Percentiles rank a stretch among this genome's conserved stretches.
Conservation (phyloP, 139 green algal species). For the Diplosphaera chodatii region DNA sequence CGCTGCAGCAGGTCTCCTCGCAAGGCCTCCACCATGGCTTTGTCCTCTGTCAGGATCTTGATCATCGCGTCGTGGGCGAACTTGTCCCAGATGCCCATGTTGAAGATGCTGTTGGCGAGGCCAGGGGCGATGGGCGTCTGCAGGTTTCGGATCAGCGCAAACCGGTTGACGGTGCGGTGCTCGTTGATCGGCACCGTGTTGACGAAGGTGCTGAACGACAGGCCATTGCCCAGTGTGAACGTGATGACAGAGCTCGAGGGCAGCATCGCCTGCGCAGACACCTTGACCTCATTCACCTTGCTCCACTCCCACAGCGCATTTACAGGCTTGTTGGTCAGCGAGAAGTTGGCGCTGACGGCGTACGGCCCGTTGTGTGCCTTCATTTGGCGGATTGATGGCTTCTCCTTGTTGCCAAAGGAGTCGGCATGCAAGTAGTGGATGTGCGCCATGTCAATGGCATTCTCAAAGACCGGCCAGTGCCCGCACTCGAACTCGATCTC, state of each 20-base stretch:
- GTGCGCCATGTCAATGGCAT: slow-evolving; percentile 82
- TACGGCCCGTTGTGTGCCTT: too few species aligned
- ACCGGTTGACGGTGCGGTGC: too few species aligned
- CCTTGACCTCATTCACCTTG: too few species aligned
- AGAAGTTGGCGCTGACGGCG: too few species aligned
- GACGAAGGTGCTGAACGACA: too few species aligned
- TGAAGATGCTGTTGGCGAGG: slow-evolving; percentile 30
- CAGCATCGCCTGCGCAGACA: too few species aligned
- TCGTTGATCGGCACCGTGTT: too few species aligned
- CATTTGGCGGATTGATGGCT: too few species aligned
- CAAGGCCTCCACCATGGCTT: slow-evolving; percentile 74
- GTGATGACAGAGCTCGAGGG: too few species aligned
- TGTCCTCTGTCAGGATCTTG: slow-evolving; percentile 56
- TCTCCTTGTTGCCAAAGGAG: slow-evolving; percentile 54
- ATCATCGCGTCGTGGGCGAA: slow-evolving; percentile 64
- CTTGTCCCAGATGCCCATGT: slow-evolving; percentile 45
- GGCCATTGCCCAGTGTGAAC: too few species aligned
- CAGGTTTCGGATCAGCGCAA: slow-evolving; percentile 41
- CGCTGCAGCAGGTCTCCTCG: slow-evolving; percentile 44
- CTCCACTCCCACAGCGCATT: too few species aligned
- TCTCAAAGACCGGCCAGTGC: slow-evolving; percentile 77
- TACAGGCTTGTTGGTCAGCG: too few species aligned
- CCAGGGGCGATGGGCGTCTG: slow-evolving; percentile 19
- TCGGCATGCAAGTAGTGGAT: slow-evolving; percentile 91
- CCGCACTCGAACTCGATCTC: slow-evolving; percentile 47